phyloP scores from a whole-genome alignment of 192 early-diverging fungal species.

The Hyaloraphidium curvatum region DNA sequence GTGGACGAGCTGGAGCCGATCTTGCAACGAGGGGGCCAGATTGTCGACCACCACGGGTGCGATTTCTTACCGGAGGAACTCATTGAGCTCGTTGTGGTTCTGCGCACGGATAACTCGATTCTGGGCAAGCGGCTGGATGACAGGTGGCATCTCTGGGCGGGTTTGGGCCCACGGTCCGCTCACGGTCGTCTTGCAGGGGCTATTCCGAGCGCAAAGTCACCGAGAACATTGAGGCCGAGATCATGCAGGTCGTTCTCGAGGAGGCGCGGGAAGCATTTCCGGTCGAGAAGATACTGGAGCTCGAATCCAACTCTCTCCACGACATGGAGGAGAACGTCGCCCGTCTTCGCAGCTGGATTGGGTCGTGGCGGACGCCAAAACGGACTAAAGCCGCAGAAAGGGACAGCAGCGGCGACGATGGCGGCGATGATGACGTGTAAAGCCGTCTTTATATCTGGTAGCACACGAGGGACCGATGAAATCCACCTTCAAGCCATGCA shows the following conservation, averaged over 20 bases:
- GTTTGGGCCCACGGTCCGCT: no score
- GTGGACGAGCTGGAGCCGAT: constrained; percentile 77
- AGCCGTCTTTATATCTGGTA: no score
- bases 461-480: no score
- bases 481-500: no score
- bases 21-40: constrained; percentile 59
- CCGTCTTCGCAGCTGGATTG: no score
- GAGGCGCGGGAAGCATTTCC: constrained; percentile 73
- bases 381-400: no score
- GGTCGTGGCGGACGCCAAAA: no score
- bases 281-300: constrained; percentile 57
- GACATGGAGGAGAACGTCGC: constrained; percentile 85
- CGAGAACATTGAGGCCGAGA: constrained; percentile 93
- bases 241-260: constrained; percentile 86
- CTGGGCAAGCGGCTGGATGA: constrained; percentile 64
- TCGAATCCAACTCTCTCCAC: constrained; percentile 56
- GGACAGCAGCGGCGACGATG: no score
- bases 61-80: constrained; percentile 93
- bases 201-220: constrained; percentile 67
- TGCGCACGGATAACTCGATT: constrained; percentile 54
- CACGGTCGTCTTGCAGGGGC: constrained; percentile 23
- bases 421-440: no score
- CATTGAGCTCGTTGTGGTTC: constrained; percentile 91
- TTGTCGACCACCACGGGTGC: constrained; percentile 89
- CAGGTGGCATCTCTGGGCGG: constrained; percentile 26